Base-by-base conservation (phyloP, 2,329 filamentous ascomycete genomes). In the Colletotrichum eleusines region DNA sequence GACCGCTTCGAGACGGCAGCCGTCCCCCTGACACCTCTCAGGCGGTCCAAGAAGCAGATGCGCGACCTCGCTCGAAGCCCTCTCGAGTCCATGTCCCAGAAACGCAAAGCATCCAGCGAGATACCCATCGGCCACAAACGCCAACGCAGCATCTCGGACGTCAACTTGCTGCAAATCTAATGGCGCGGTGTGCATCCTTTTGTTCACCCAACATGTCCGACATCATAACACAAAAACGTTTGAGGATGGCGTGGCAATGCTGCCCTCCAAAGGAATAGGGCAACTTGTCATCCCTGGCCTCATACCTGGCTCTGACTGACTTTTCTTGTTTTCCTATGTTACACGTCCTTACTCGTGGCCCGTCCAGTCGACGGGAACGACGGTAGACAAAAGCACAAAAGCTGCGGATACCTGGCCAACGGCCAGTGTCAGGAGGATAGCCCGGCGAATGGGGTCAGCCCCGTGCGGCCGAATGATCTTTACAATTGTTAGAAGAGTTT, bases 1-100 rank as follows among this genome's bases (percentile, higher is more conserved):
- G 91, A 91, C 74, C 87, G 91, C 68, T 87, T 92, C 73, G 86
- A 87, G 68, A 90, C 89, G 42, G 90, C 90, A 48, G 88, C 89
- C 48, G 86, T 89, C 2, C 90, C 91, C n/a, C 87, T 93, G 72
- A 92, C 91, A 4, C 91, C 91, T 1, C 83, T 88, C 58, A 87
- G 91, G 61, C 88, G 89, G 72, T 86, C 87, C 51, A 89, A 87
- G 80, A 83, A 81, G 67, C 78, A 80, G 50, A 76, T 82, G 76
- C 79, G 82, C 61, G 84, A 86, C 66, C 74, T 82, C 44, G 76
- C 81, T 46, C 84, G 84, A 72, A 89, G 86, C 75, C 86, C 87
- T 26, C 81, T 88, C 12, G 84, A 86, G 35, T 77, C 80, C 3
- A 73, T 82, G 33, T 83, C 84, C 35, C 82, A 86, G 64, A 90